Evolutionary conservation across 2,329 filamentous ascomycete species (phyloP), one percentile per base, ranked within the genome.

Genomic region (Cytospora schulzeri): DNA sequence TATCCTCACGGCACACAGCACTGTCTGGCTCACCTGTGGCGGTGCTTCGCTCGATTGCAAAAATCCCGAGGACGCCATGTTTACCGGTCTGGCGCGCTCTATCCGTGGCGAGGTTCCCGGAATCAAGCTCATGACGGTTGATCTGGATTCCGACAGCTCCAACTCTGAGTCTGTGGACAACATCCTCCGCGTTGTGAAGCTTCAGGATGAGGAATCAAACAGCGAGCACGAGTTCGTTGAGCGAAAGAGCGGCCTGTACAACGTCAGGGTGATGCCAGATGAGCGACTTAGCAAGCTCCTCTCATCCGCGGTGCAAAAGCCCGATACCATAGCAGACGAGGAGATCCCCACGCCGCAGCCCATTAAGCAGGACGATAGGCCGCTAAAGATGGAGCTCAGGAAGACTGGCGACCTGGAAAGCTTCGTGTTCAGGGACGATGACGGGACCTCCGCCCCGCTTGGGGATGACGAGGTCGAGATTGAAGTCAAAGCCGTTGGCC

Each of bases 381-480:
- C 57, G 2, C 29, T 60, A 4, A 60, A 38, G 48, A 60, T 60
- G 57, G 57, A 60, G 29, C 57, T 60, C 48, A 19, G 26, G 19
- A 45, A 60, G n/a, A 52, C 48, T 0, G 56, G 48, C 1, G 38
- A 60, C 31, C 24, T 60, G 15, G 45, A 60, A 28, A 60, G 50
- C 35, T 54, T 58, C n/a, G 56, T 64, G 35, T 38, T 64, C 45
- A 29, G 57, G 6, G 56, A 60, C 24, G 56, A 63, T 3, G 56
- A 66, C 14, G 29, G 22, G 2, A 2, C 12, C 12, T 41, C 24
- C 7, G 11, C 41, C 6, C 55, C 55, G 5, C 52, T 66, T 4
- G 56, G 28, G 24, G 61, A 64, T 1, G 70, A 73, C 35, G 66
- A 73, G n/a, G 65, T 79, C 22, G 74, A 78, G 57, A 70, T 79